Conservation (phyloP, 1,139 yeast species). For the Geotrichum klebahnii region DNA sequence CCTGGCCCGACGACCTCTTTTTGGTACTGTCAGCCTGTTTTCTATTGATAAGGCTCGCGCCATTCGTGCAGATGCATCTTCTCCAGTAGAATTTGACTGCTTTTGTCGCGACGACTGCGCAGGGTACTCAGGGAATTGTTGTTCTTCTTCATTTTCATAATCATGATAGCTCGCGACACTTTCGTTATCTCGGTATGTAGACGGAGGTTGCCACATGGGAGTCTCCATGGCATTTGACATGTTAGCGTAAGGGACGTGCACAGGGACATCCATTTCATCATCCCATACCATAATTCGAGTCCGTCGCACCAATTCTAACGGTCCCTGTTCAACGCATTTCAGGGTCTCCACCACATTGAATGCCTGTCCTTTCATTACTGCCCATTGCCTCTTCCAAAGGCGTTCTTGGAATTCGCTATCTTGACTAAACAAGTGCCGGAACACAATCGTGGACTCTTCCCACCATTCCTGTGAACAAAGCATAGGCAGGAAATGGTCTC, state of each 20-base stretch:
- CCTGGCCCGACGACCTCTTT: background rate
- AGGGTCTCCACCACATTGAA: slow-evolving; percentile 68
- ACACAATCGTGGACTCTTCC: slow-evolving; percentile 53
- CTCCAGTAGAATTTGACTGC: background rate
- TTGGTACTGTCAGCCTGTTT: slow-evolving; percentile 6
- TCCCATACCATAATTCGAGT: slow-evolving; percentile 58
- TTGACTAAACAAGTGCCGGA: slow-evolving; percentile 49
- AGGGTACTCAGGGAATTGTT: slow-evolving; percentile 13
- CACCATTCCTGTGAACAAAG: slow-evolving; percentile 66
- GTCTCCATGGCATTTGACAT: slow-evolving; percentile 28
- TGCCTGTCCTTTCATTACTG: slow-evolving; percentile 74
- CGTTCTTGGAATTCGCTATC: slow-evolving; percentile 63
- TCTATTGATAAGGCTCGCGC: background rate
- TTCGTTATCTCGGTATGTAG: slow-evolving; percentile 9
- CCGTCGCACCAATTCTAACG: slow-evolving; percentile 60
- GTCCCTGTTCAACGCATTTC: slow-evolving; percentile 57
- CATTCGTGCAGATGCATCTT: background rate
- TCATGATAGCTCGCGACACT: background rate
- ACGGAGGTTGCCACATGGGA: slow-evolving; percentile 23
- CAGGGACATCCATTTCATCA: slow-evolving; percentile 58
- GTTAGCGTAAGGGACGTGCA: slow-evolving; percentile 42
- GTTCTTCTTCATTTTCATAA: slow-evolving; percentile 8
- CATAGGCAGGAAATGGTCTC: slow-evolving; percentile 56
- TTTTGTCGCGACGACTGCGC: background rate
- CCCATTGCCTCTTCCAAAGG: slow-evolving; percentile 65